Conservation (phyloP, 352 stramenopile species). For the Elongisporangium senticosum region DNA sequence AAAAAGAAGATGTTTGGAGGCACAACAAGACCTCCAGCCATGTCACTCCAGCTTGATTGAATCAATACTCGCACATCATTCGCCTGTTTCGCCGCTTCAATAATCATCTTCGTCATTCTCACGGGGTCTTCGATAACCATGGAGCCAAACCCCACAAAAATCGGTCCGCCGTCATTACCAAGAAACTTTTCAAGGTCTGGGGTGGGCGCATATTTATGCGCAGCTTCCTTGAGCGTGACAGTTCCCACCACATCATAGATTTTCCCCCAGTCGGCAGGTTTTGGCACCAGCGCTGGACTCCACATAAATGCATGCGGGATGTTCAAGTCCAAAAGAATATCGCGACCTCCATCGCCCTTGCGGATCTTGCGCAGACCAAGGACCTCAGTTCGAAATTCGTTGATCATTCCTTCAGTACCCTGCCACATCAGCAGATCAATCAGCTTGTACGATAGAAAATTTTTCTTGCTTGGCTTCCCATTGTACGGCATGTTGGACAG, state of each 20-base stretch:
- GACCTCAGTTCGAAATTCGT: conserved; percentile 46
- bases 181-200: conserved; percentile 24
- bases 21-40: conserved; percentile 35
- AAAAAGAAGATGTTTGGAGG: conserved; percentile 56
- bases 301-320: conserved; percentile 71
- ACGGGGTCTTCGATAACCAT: conserved; percentile 87
- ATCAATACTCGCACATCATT: conserved; percentile 73
- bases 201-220: conserved; percentile 18
- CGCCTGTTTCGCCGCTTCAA: conserved; percentile 49
- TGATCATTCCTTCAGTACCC: conserved; percentile 36
- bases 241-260: conserved; percentile 46
- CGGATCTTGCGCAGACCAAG: conserved; percentile 42
- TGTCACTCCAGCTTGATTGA: conserved; percentile 84
- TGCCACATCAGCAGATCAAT: conserved; percentile 54
- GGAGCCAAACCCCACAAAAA: conserved; percentile 92
- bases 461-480: conserved; percentile 31
- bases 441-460: conserved; percentile 49
- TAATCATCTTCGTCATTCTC: conserved; percentile 73
- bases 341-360: conserved; percentile 23
- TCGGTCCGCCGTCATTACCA: conserved; percentile 40
- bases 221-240: conserved; percentile 27
- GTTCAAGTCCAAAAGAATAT: conserved; percentile 33
- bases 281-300: conserved; percentile 45
- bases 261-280: conserved; percentile 50
- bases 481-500: conserved; percentile 78